Evolutionary conservation across 345 rosid species (phyloP).

Genomic region (Luvunga scandens): DNA sequence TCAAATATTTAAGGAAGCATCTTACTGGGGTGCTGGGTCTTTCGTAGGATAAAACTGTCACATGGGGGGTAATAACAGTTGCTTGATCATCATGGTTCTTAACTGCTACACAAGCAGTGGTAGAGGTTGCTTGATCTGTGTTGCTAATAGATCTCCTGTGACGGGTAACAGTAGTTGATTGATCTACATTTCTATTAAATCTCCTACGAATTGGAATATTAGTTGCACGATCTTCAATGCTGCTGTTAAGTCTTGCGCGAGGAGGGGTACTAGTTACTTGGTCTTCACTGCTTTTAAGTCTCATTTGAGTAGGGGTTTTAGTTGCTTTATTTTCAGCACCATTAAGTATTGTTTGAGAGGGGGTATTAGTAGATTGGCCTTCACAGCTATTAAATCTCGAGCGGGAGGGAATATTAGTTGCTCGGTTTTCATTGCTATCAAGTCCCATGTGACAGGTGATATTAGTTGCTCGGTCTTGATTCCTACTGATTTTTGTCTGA

Average conservation of each 20-base stretch:
- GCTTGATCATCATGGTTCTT: constrained; percentile 14
- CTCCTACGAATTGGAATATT: not conserved
- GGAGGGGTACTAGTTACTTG: not conserved
- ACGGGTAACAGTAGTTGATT: constrained; percentile 4
- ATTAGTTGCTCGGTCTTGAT: constrained; percentile 5
- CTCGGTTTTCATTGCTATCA: constrained; percentile 1
- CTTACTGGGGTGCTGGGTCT: constrained; percentile 27
- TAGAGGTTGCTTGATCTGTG: constrained; percentile 2
- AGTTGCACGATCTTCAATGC: not conserved
- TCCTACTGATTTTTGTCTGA: not conserved
- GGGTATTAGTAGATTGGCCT: not conserved
- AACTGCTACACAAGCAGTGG: not conserved
- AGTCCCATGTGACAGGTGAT: not conserved
- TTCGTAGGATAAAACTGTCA: constrained; percentile 19
- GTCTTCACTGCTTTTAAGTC: constrained; percentile 4
- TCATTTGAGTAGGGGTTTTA: not conserved
- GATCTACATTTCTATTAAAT: not conserved
- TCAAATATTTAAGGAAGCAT: not conserved
- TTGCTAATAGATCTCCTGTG: constrained; percentile 6
- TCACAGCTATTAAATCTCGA: not conserved
- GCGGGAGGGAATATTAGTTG: not conserved
- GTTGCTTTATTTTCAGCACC: constrained; percentile 8
- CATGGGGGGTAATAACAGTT: constrained; percentile 5
- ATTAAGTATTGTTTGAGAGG: not conserved
- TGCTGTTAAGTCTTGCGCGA: not conserved